phyloP scores from a whole-genome alignment of 1,284 basidiomycete species.

The Phellopilus nigrolimitatus region DNA sequence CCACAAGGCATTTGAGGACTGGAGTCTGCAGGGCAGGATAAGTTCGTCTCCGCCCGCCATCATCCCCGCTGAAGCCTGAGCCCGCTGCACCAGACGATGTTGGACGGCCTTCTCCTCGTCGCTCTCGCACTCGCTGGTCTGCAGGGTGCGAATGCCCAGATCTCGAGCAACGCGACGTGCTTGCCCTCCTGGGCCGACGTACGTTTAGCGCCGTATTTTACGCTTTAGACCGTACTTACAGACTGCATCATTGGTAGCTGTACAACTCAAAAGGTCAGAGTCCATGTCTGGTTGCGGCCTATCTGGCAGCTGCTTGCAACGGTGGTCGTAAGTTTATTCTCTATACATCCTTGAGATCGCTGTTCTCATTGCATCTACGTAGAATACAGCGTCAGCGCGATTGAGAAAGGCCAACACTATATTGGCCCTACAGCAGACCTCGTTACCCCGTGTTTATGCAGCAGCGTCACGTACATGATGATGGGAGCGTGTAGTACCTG shows the following conservation, averaged over 20 bases:
- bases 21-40: no score
- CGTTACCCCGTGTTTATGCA: conserved; percentile 17
- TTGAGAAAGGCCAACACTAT: conserved; percentile 10
- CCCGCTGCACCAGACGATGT: no score
- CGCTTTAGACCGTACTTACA: no score
- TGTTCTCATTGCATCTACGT: background rate
- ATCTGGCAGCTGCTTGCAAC: conserved; percentile 14
- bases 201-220: background rate
- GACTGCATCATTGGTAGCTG: conserved; percentile 27
- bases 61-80: no score
- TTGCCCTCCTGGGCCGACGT: background rate
- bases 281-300: conserved; percentile 27
- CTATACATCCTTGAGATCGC: background rate
- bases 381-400: conserved; percentile 13
- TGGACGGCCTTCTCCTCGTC: conserved; percentile 1
- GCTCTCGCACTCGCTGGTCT: background rate
- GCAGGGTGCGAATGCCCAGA: background rate
- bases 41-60: no score
- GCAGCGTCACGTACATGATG: conserved; percentile 19
- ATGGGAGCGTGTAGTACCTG: conserved; percentile 18
- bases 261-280: conserved; percentile 30
- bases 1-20: no score
- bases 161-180: conserved; percentile 13
- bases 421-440: conserved; percentile 9
- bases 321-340: conserved; percentile 10